Evolutionary conservation across 108 stramenopile species (phyloP).

Genomic region (Pseudonitzschia multiseries): DNA sequence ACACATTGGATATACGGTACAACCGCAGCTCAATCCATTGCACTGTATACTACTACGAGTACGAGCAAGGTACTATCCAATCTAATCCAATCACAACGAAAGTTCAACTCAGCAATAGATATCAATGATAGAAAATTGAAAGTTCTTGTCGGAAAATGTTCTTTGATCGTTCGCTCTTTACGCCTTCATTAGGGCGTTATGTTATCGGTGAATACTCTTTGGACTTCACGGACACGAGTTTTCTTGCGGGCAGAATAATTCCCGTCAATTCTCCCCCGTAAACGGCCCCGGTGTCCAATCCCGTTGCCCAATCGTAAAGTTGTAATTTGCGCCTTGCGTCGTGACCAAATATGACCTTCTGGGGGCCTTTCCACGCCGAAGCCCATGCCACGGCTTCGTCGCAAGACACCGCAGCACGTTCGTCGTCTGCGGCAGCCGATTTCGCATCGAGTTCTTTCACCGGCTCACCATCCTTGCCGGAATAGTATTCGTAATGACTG

Average conservation of each 20-base stretch:
- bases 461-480: background rate
- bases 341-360: conserved; percentile 87
- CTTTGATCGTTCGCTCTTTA: no score
- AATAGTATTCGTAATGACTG: conserved; percentile 16
- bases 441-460: background rate
- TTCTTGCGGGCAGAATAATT: conserved; percentile 64
- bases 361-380: conserved; percentile 59
- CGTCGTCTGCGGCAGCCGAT: background rate
- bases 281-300: conserved; percentile 88
- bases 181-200: background rate
- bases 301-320: conserved; percentile 61
- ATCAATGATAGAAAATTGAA: no score
- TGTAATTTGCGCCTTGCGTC: conserved; percentile 87
- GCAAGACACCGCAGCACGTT: background rate
- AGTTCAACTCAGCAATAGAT: no score
- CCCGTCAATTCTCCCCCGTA: conserved; percentile 87
- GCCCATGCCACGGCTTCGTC: conserved; percentile 45
- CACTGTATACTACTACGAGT: no score
- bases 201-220: conserved; percentile 6
- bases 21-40: no score
- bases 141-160: no score
- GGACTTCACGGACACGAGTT: conserved; percentile 42
- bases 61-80: no score
- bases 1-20: no score
- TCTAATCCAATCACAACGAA: no score